phyloP scores from a whole-genome alignment of 306 rosid species.

The Rosa multiflora region DNA sequence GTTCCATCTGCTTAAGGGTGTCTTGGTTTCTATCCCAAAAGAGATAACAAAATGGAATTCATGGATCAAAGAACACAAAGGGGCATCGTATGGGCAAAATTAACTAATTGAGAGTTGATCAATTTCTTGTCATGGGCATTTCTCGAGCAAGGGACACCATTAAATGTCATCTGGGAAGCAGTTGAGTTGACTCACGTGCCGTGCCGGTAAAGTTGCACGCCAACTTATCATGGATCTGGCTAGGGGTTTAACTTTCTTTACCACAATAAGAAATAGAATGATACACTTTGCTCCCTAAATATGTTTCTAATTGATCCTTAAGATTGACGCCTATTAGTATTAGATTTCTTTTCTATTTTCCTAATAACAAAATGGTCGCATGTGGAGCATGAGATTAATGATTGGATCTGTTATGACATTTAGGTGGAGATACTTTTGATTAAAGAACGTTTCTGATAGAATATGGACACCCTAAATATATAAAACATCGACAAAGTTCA shows the following conservation, averaged over 20 bases:
- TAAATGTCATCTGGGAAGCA: slow-evolving; percentile 8
- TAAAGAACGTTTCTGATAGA: neutral
- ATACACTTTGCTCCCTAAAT: neutral
- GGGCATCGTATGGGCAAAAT: slow-evolving; percentile 6
- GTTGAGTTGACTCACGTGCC: slow-evolving; percentile 26
- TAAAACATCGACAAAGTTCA: neutral
- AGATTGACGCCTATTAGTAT: neutral
- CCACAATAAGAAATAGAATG: neutral
- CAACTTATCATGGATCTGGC: slow-evolving; percentile 16
- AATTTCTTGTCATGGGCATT: neutral
- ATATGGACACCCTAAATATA: neutral
- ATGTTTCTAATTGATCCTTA: slow-evolving; percentile 1
- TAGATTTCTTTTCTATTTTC: neutral
- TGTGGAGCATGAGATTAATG: neutral
- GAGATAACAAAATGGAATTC: slow-evolving; percentile 9
- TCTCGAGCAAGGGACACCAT: neutral
- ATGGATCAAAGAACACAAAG: slow-evolving; percentile 7
- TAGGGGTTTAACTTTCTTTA: neutral
- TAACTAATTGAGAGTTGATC: slow-evolving; percentile 8
- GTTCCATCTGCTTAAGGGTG: neutral
- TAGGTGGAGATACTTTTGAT: neutral
- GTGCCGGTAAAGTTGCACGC: slow-evolving; percentile 25
- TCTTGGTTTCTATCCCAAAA: neutral
- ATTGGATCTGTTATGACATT: neutral
- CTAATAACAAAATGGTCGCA: neutral